Conservation (phyloP, 345 rosid species). For the Anastatica hierochuntica region DNA sequence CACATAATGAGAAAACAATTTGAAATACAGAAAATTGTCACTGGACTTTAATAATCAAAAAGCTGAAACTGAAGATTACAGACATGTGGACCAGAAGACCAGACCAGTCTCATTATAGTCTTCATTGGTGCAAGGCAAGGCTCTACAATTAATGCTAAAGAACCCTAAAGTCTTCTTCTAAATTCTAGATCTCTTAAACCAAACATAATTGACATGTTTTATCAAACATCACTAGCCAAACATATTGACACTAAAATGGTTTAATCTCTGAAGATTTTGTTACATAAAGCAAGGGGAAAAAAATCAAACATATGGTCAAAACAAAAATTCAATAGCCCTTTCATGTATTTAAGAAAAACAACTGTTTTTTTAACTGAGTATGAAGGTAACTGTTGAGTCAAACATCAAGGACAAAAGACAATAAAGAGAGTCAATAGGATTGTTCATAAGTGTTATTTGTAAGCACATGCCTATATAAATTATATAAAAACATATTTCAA, state of each 20-base stretch:
- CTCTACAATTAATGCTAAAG: constrained; percentile 17
- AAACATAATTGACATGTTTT: too few relatives aligned
- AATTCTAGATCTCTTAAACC: too few relatives aligned
- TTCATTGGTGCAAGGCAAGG: constrained; percentile 19
- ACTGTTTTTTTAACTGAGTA: constrained; percentile 6
- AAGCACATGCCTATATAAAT: constrained; percentile 20
- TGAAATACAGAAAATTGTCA: constrained; percentile 1
- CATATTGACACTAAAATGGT: too few relatives aligned
- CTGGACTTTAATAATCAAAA: constrained; percentile 3
- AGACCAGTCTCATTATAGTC: constrained; percentile 13
- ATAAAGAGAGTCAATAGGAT: too few relatives aligned
- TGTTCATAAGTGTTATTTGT: constrained; percentile 11
- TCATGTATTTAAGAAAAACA: neutral
- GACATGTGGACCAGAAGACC: constrained; percentile 21
- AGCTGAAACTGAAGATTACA: constrained; percentile 9
- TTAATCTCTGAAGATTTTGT: too few relatives aligned
- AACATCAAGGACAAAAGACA: constrained; percentile 10
- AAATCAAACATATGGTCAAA: neutral
- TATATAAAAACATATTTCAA: constrained; percentile 13
- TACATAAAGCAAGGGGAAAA: too few relatives aligned
- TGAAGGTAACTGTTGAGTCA: constrained; percentile 17
- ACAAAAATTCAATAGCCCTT: too few relatives aligned
- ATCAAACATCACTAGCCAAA: too few relatives aligned
- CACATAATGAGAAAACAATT: constrained; percentile 8
- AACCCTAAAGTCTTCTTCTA: neutral